Evolutionary conservation across 225 moss, liverwort and hornwort species (phyloP).

Genomic region (Thuidium tamariscinum): DNA sequence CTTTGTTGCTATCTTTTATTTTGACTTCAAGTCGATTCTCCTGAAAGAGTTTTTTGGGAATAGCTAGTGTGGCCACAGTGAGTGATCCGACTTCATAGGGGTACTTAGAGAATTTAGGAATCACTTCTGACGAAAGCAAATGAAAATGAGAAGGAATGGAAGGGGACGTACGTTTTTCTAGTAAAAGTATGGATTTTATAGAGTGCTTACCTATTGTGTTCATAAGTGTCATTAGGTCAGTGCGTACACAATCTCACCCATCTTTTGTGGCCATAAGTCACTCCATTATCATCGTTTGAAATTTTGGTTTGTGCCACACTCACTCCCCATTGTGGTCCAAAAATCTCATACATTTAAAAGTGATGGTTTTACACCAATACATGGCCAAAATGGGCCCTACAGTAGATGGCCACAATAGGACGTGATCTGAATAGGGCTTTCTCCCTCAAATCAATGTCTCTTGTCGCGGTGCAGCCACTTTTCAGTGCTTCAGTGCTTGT

Average conservation of each 20-base stretch:
- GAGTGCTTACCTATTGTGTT: neutral
- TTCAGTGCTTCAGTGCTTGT: conserved; percentile 80
- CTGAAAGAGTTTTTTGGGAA: neutral
- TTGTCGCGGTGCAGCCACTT: conserved; percentile 55
- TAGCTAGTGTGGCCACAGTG: neutral
- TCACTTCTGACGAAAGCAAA: neutral
- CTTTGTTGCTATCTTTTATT: neutral
- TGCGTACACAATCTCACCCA: neutral
- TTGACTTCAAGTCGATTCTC: neutral
- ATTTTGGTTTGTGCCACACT: neutral
- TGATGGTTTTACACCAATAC: neutral
- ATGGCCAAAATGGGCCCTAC: neutral
- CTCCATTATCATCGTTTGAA: neutral
- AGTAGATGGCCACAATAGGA: neutral
- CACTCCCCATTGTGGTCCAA: neutral
- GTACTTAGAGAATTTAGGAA: neutral
- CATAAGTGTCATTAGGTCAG: neutral
- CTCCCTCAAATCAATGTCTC: neutral
- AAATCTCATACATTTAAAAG: neutral
- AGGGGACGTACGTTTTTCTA: neutral
- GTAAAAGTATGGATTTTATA: neutral
- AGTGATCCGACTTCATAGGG: neutral
- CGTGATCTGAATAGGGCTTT: neutral
- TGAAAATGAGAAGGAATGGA: neutral
- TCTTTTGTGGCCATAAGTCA: neutral